A percentile compares a stretch with the other conserved stretches of the same genome.
Evolutionary conservation across 163 green algal species (phyloP).

Genomic region (Trebouxia gelatinosa): DNA sequence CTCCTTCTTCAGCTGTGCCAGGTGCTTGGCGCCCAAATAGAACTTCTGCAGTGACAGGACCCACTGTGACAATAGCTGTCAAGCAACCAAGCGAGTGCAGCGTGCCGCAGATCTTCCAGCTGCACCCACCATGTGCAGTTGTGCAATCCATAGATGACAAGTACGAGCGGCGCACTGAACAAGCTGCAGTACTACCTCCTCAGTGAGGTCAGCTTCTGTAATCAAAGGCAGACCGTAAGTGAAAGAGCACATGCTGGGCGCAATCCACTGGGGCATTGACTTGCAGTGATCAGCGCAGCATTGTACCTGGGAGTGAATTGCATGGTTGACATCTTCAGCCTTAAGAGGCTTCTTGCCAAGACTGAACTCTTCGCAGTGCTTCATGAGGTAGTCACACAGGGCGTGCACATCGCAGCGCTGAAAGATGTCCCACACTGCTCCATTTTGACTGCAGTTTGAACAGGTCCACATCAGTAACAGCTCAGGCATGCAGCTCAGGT

Average conservation of each 20-base stretch:
- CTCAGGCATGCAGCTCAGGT: not conserved
- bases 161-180: too few species aligned
- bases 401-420: conserved; percentile 44
- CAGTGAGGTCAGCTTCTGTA: too few species aligned
- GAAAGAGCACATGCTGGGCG: too few species aligned
- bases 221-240: too few species aligned
- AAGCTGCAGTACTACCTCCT: too few species aligned
- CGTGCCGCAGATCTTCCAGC: too few species aligned
- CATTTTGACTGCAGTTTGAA: too few species aligned
- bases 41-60: conserved; percentile 40
- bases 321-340: conserved; percentile 22
- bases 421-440: conserved; percentile 83
- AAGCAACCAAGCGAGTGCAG: not conserved
- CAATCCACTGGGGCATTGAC: too few species aligned
- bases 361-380: conserved; percentile 50
- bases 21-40: conserved; percentile 44
- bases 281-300: too few species aligned
- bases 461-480: conserved; percentile 32
- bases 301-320: conserved; percentile 3
- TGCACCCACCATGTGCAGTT: too few species aligned
- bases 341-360: conserved; percentile 38
- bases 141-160: too few species aligned
- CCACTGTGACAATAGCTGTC: not conserved
- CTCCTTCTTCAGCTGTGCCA: conserved; percentile 39
- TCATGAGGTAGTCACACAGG: conserved; percentile 45